Percentiles rank a stretch among this genome's conserved stretches.
These are phyloP conservation scores for Calonectria montana DNA, from an alignment of 2,329 filamentous ascomycete genomes.

Conservation along the genomic window DNA sequence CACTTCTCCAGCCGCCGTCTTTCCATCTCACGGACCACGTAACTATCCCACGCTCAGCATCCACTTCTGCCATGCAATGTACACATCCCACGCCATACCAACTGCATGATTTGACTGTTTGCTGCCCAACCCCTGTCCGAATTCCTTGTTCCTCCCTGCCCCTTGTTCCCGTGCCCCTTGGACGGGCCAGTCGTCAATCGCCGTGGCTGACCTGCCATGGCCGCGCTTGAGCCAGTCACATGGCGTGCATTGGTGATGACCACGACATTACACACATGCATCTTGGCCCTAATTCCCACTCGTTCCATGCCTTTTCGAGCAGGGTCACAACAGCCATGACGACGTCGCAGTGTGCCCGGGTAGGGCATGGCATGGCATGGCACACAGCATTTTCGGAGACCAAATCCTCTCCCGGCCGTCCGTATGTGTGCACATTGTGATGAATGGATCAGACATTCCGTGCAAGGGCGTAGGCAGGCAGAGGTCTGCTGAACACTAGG, in stretches of 20 bases:
- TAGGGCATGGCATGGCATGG: not conserved
- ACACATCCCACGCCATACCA: slow-evolving; percentile 6
- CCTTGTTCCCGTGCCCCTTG: slow-evolving; percentile 16
- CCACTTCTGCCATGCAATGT: not conserved
- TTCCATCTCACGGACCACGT: not conserved
- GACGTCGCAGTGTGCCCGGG: not conserved
- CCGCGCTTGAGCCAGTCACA: slow-evolving; percentile 13
- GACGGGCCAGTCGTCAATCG: not conserved
- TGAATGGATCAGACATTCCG: slow-evolving; percentile 8
- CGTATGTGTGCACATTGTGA: not conserved
- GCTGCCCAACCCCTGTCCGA: slow-evolving; percentile 5
- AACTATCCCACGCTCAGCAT: not conserved
- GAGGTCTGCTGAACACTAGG: slow-evolving; percentile 3
- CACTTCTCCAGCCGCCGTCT: not conserved
- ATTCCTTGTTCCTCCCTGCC: not conserved
- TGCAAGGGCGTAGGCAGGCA: not conserved
- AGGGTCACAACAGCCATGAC: slow-evolving; percentile 2
- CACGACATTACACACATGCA: not conserved
- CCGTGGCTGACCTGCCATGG: not conserved
- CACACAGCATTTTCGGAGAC: not conserved
- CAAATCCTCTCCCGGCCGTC: not conserved
- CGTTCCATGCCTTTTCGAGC: not conserved
- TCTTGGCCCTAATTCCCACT: slow-evolving; percentile 3
- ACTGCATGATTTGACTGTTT: slow-evolving; percentile 13
- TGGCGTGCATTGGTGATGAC: slow-evolving; percentile 11